These are phyloP conservation scores for Coccinonectria pachysandricola DNA, from an alignment of 2,329 filamentous ascomycete genomes.

Conservation along the genomic window DNA sequence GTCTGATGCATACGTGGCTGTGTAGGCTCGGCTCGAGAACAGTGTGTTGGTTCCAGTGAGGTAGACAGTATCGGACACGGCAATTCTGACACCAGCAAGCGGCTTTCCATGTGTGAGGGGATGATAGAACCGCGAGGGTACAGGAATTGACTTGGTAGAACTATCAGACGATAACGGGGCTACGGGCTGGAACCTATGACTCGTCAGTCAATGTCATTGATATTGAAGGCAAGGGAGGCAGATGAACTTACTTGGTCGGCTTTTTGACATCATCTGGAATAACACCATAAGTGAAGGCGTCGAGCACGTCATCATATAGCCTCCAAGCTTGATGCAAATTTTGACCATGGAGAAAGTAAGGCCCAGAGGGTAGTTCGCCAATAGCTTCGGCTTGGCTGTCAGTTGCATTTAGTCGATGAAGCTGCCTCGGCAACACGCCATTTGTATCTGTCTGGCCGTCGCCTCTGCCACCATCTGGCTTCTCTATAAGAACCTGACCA, in stretches of 20 bases:
- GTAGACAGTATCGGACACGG: constrained; percentile 24
- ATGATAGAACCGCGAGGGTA: constrained; percentile 28
- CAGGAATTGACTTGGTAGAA: constrained; percentile 22
- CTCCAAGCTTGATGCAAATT: constrained; percentile 32
- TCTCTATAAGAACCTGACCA: constrained; percentile 28
- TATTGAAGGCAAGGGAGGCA: no score
- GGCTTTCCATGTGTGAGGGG: constrained; percentile 21
- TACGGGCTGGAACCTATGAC: constrained; percentile 21
- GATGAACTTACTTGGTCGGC: constrained; percentile 14
- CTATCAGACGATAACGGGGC: constrained; percentile 17
- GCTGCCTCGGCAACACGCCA: no score
- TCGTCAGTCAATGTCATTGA: constrained; percentile 9
- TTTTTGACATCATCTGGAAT: constrained; percentile 23
- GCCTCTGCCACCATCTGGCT: constrained; percentile 16
- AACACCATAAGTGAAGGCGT: constrained; percentile 28
- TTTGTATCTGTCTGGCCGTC: no score
- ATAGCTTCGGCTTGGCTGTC: constrained; percentile 12
- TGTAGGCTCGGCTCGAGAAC: constrained; percentile 49
- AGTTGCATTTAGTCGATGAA: no score
- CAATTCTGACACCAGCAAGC: constrained; percentile 26
- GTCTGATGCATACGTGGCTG: constrained; percentile 37
- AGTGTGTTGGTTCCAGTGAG: constrained; percentile 42
- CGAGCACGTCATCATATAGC: constrained; percentile 28
- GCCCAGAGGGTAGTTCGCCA: constrained; percentile 26
- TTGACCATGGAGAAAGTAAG: constrained; percentile 31